Evolutionary conservation across 768 basidiomycete species (phyloP), one percentile per base, ranked within the genome.

Genomic region (Leccinum disarticulatum): DNA sequence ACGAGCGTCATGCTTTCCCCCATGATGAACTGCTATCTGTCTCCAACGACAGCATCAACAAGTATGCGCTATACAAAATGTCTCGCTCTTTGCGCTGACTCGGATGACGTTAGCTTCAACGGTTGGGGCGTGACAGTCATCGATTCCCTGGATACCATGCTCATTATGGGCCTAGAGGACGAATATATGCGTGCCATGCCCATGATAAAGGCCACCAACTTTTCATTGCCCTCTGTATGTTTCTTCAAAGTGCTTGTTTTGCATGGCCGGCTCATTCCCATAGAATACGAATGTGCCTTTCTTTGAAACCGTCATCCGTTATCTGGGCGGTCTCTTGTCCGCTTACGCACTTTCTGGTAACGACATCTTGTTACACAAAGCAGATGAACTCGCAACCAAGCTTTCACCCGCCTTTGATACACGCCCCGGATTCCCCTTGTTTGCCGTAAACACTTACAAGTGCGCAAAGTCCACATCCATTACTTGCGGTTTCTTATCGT

Each of bases 231-330:
- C 6, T 54, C 74, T 48, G 85, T 84, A 68, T 48, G 76, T 52
- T 27, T 54, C 43, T 27, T 52, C 6, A 52, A 13, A 47, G 36
- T 46, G 19, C 4, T 33, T 19, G 6, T 27, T 10, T 17, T 8
- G 4, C 35, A 14, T 46, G 43, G 11, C 3, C 30, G 2, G 13
- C 64, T 62, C 33, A 50, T 28, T 49, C 41, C 15, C 46, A 73
- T 52, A 58, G 64, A 72, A 64, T 73, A 71, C 63, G 76, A 70
- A 55, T 1, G 72, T 73, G 0, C 86, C 87, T 1, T 90, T 87
- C 70, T 92, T 91, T 61, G 91, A 95, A 77, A 95, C 93, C 0
- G 84, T 90, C 46, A 97, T 97, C 61, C 85, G 95, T 33, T 90
- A 95, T 66, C 83, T 98, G 2, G 95, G 94, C 3, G 95, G 95